Conservation (phyloP, 2,329 filamentous ascomycete species). For the Beauveria sp. region DNA sequence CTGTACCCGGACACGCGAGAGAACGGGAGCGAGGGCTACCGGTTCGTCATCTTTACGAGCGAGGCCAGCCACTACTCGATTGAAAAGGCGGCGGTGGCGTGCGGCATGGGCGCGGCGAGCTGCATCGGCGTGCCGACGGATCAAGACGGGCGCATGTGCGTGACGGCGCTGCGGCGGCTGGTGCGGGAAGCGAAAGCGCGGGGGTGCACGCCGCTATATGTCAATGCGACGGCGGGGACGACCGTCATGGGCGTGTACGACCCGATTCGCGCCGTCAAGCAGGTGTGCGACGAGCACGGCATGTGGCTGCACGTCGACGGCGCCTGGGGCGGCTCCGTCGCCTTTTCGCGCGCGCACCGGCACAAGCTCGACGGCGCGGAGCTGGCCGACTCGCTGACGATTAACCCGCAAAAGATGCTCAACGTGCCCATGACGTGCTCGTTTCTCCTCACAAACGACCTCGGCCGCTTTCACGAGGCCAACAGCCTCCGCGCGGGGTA, state of each 20-base stretch:
- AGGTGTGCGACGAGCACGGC: slow-evolving; percentile 61
- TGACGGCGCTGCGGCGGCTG: slow-evolving; percentile 54
- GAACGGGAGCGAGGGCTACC: slow-evolving; percentile 58
- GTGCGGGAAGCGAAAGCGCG: slow-evolving; percentile 54
- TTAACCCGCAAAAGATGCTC: slow-evolving; percentile 98
- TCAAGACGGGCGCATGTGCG: slow-evolving; percentile 60
- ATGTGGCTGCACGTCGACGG: slow-evolving; percentile 93
- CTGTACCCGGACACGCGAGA: slow-evolving; percentile 72
- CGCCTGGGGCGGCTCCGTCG: slow-evolving; percentile 78
- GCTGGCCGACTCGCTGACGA: slow-evolving; percentile 73
- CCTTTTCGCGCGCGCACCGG: slow-evolving; percentile 60
- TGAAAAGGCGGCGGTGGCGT: slow-evolving; percentile 85
- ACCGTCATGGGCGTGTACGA: slow-evolving; percentile 90
- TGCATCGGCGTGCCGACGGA: slow-evolving; percentile 74
- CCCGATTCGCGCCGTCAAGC: slow-evolving; percentile 62
- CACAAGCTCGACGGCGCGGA: slow-evolving; percentile 62
- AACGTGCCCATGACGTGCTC: slow-evolving; percentile 85
- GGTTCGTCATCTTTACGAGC: slow-evolving; percentile 83
- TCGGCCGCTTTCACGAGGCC: slow-evolving; percentile 68
- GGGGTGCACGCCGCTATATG: slow-evolving; percentile 80
- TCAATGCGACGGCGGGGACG: slow-evolving; percentile 94
- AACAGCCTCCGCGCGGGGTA: slow-evolving; percentile 87
- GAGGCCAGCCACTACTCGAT: slow-evolving; percentile 89
- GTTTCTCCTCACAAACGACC: slow-evolving; percentile 73
- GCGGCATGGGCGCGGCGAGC: slow-evolving; percentile 68